Base-by-base conservation (phyloP, 306 rosid species). In the Sophora flavescens region DNA sequence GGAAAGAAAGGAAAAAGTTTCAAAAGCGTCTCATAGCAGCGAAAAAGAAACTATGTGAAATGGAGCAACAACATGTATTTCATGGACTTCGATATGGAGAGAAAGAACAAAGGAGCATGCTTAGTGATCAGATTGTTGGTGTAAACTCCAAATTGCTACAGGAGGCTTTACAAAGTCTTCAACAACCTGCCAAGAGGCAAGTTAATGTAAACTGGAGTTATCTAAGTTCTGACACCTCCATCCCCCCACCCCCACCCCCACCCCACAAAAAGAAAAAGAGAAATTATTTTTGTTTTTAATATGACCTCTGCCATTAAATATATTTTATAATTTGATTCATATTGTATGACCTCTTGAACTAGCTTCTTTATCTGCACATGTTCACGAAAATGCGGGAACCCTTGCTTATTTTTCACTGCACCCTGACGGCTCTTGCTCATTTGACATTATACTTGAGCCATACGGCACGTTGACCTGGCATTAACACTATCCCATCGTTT, bases 1-100 rank as follows among this genome's bases (percentile, higher is more conserved):
- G 98, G 98, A 92, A 88, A 82, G 98, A 95, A 75, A 87, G 86
- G 82, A 92, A 87, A 78, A 95, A 95, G 85, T 84, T 86, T 61
- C 92, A 88, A 72, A 92, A 83, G 88, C 90, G 79, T 28, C 97
- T 95, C 77, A 86, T 92, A 78, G 91, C 92, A 54, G 97, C 97
- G 0, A 95, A 95, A 83, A 95, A 90, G 96, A 92, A 89, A 83
- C 91, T 95, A 22, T 45, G 68, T 75, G 97, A 95, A 72, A 77
- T 95, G 91, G 97, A 89, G 67, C 97, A 95, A 79, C 78, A 88
- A 22, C 98, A 95, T 76, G 81, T 90, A 75, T 95, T 92, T 62
- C 81, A 88, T 83, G 98, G 98, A 74, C 82, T 84, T 77, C 86
- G 82, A 77, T 85, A 64, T 84, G 98, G 97, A 70, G 92, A 92